Conservation (phyloP, 192 early-diverging fungal genomes). For the Coemansia interrupta region DNA sequence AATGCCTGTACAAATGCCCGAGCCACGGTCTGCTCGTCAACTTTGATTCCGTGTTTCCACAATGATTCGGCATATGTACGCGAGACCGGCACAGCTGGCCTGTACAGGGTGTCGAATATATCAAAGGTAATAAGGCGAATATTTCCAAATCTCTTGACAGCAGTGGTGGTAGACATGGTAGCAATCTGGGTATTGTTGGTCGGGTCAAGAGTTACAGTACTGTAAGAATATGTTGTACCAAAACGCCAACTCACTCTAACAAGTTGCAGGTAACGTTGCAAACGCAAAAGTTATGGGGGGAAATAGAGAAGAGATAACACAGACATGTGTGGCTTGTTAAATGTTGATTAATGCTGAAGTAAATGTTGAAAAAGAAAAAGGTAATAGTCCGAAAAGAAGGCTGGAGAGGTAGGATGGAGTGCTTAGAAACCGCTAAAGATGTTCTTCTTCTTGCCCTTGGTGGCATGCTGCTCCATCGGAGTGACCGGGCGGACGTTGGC, state of each 20-base stretch:
- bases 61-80: slow-evolving; percentile 33
- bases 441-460: slow-evolving; percentile 55
- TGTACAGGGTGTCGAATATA: slow-evolving; percentile 61
- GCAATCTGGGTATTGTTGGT: no score
- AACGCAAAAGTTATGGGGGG: no score
- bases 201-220: no score
- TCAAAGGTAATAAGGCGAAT: slow-evolving; percentile 64
- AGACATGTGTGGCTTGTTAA: neutral
- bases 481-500: slow-evolving; percentile 45
- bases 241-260: no score
- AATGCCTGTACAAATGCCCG: slow-evolving; percentile 43
- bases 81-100: slow-evolving; percentile 40
- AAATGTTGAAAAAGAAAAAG: neutral
- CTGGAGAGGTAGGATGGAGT: neutral
- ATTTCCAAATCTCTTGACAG: slow-evolving; percentile 19
- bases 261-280: no score
- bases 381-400: neutral
- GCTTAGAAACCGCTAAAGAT: slow-evolving; percentile 53
- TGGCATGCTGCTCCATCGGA: slow-evolving; percentile 50
- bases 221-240: no score
- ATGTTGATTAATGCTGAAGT: neutral
- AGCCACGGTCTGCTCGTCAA: slow-evolving; percentile 27
- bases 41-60: slow-evolving; percentile 41
- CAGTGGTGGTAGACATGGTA: neutral
- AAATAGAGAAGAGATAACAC: no score